Percentiles rank a stretch among this genome's conserved stretches.
phyloP scores from a whole-genome alignment of 2,329 filamentous ascomycete genomes.

The Penicillium capsulatum region DNA sequence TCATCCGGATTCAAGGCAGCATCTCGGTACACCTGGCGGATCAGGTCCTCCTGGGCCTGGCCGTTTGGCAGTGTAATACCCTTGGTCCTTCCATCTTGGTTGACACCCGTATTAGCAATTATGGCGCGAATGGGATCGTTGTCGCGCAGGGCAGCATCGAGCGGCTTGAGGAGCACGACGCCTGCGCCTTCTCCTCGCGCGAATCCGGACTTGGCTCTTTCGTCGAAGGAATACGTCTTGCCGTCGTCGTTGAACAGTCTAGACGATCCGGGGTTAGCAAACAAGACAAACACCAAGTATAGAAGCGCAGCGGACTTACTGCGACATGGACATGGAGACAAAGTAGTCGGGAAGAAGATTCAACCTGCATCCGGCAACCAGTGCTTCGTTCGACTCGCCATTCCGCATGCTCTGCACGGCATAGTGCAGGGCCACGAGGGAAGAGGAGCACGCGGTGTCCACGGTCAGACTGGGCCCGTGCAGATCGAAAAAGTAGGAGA shows the following conservation, averaged over 20 bases:
- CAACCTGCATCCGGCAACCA: slow-evolving; percentile 25
- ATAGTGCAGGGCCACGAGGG: slow-evolving; percentile 26
- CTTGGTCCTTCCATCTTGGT: slow-evolving; percentile 24
- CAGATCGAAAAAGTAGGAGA: slow-evolving; percentile 30
- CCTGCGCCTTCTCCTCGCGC: slow-evolving; percentile 37
- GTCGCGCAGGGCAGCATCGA: slow-evolving; percentile 31
- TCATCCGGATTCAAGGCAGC: slow-evolving; percentile 31
- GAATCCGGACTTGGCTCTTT: slow-evolving; percentile 27
- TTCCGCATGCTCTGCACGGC: slow-evolving; percentile 25
- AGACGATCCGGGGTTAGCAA: not conserved
- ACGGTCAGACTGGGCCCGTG: slow-evolving; percentile 28
- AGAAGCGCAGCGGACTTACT: slow-evolving; percentile 14
- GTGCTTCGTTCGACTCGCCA: slow-evolving; percentile 23
- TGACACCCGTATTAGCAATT: slow-evolving; percentile 36
- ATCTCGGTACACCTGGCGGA: slow-evolving; percentile 34
- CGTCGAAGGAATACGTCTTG: slow-evolving; percentile 26
- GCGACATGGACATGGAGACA: slow-evolving; percentile 25
- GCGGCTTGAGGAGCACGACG: slow-evolving; percentile 33
- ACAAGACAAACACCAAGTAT: not conserved
- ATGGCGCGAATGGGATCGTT: slow-evolving; percentile 36
- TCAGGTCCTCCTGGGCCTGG: slow-evolving; percentile 36
- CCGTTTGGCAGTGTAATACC: slow-evolving; percentile 42
- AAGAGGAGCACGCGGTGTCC: slow-evolving; percentile 29
- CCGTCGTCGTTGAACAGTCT: slow-evolving; percentile 26
- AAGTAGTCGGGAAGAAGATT: slow-evolving; percentile 27